phyloP scores from a whole-genome alignment of 805 yeast species.

The Sugiyamaella chiloensis region DNA sequence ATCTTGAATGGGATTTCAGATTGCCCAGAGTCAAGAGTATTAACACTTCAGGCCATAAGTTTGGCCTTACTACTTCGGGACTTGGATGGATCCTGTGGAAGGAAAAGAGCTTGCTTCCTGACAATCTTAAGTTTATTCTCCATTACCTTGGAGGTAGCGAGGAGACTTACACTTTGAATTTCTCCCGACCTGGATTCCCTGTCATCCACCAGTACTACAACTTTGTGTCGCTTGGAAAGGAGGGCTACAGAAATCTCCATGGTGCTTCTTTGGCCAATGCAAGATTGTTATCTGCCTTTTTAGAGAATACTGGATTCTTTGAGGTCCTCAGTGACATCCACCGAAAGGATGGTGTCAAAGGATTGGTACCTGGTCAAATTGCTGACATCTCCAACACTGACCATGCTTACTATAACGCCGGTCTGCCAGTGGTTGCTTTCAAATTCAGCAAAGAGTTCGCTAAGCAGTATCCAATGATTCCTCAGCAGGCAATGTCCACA shows the following conservation, averaged over 20 bases:
- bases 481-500: conserved; percentile 71
- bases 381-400: conserved; percentile 14
- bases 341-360: conserved; percentile 44
- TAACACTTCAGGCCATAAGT: conserved; percentile 90
- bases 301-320: conserved; percentile 64
- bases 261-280: conserved; percentile 67
- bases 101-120: conserved; percentile 59
- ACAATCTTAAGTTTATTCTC: conserved; percentile 69
- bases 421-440: conserved; percentile 89
- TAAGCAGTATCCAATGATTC: conserved; percentile 68
- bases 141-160: conserved; percentile 86
- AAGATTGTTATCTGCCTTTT: conserved; percentile 54
- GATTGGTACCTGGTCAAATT: conserved; percentile 17
- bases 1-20: conserved; percentile 79
- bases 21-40: conserved; percentile 75
- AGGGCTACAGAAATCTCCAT: conserved; percentile 68
- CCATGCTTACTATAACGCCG: conserved; percentile 54
- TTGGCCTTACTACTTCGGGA: conserved; percentile 87
- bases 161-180: conserved; percentile 81
- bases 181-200: conserved; percentile 90
- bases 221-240: conserved; percentile 64
- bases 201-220: conserved; percentile 85
- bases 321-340: conserved; percentile 78
- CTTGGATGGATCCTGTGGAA: conserved; percentile 91
- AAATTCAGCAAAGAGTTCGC: conserved; percentile 59